Evolutionary conservation across 768 basidiomycete species (phyloP).

Genomic region (Macrolepiota dolichaula): DNA sequence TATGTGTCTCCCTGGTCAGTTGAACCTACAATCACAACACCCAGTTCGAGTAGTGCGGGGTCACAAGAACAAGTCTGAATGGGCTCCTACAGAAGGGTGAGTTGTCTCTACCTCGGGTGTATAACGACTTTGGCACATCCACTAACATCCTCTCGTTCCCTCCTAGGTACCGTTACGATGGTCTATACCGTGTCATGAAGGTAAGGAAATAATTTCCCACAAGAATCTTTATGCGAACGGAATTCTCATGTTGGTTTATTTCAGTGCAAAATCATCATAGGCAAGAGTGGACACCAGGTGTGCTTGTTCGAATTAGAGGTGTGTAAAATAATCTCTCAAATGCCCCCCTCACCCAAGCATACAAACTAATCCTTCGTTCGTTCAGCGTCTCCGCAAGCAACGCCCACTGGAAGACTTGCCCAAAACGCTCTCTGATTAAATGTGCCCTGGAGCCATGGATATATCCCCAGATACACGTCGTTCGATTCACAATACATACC

Average conservation of each 20-base stretch:
- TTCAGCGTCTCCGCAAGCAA: constrained; percentile 5
- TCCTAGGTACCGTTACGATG: constrained; percentile 39
- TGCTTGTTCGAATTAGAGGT: constrained; percentile 14
- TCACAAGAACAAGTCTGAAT: constrained; percentile 22
- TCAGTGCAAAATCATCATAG: constrained; percentile 1
- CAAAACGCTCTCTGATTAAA: not conserved
- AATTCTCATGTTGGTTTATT: not conserved
- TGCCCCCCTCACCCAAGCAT: not conserved
- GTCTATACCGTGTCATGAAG: constrained; percentile 34
- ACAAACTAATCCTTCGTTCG: not conserved
- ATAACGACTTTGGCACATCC: not conserved
- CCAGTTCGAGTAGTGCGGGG: constrained; percentile 44
- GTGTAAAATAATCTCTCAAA: not conserved
- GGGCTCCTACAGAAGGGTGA: constrained; percentile 32
- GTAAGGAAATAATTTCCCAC: constrained; percentile 23
- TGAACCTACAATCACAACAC: constrained; percentile 27
- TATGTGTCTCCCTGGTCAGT: not conserved
- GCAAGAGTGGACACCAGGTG: constrained; percentile 11
- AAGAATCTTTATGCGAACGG: not conserved
- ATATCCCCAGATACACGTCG: not conserved
- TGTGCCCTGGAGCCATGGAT: not conserved
- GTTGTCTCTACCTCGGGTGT: not conserved
- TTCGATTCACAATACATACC: no score
- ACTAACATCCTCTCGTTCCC: not conserved
- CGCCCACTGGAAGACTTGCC: not conserved